Evolutionary conservation across 1,139 yeast species (phyloP), one percentile per base, ranked within the genome.

Genomic region (Blastobotrys serpentis): DNA sequence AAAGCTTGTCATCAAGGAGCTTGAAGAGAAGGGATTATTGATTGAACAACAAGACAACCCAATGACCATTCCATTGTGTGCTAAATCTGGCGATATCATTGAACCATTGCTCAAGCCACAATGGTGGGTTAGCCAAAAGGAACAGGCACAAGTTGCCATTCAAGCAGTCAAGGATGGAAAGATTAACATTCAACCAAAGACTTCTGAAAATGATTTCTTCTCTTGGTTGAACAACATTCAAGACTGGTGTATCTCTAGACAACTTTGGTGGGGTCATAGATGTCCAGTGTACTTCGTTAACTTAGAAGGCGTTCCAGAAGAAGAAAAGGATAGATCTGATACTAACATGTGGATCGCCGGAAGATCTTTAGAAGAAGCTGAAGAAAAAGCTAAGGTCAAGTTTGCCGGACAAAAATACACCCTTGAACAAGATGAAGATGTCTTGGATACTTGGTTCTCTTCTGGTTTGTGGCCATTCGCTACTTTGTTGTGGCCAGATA

Each of bases 201-300:
- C 90, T 21, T 89, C 96, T 7, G 96, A 89, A 73, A 79, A 85
- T 53, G 98, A 92, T 73, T 92, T 85, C 71, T 86, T 84, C 83
- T 88, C 84, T 69, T 92, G 98, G 98, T 75, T 92, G 70, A 95
- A 84, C 67, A 87, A 89, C 70, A 86, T 90, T 59, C 98, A 94
- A 75, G 98, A 92, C 74, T 92, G 98, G 98, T 92, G 98, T 82
- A 89, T 92, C 57, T 92, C 98, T 25, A 86, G 98, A 73, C 98
- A 92, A 75, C 79, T 92, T 64, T 92, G 98, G 98, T 92, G 98
- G 98, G 98, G 98, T 58, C 98, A 92, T 74, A 83, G 98, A 74
- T 88, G 96, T 71, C 98, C 98, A 19, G 96, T 87, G 44, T 92
- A 94, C 73, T 88, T 88, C 60, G 88, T 90, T 54, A 74, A 76